Conservation (phyloP, 2,329 filamentous ascomycete species). For the Laburnicola sp. region DNA sequence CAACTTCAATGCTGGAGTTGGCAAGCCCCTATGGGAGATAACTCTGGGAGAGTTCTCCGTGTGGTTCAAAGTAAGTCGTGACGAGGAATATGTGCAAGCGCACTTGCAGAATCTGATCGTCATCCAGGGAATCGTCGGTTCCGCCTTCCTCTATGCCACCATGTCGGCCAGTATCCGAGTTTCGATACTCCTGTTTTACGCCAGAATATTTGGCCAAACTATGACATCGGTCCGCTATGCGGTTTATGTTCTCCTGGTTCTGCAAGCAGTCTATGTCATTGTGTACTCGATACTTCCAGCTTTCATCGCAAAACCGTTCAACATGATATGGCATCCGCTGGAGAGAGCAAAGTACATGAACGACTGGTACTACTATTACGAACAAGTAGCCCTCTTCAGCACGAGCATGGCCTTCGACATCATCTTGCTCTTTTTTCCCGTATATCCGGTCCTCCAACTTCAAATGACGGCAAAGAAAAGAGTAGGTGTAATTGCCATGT, state of each 20-base stretch:
- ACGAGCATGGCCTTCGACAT: slow-evolving; percentile 29
- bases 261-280: slow-evolving; percentile 24
- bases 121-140: slow-evolving; percentile 18
- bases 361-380: not conserved
- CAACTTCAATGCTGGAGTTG: slow-evolving; percentile 24
- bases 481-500: slow-evolving; percentile 21
- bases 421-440: slow-evolving; percentile 27
- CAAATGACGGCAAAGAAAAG: slow-evolving; percentile 24
- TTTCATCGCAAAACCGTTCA: slow-evolving; percentile 21
- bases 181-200: slow-evolving; percentile 30
- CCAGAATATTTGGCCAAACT: slow-evolving; percentile 22
- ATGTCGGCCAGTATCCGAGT: slow-evolving; percentile 24
- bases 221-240: not conserved
- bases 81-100: not conserved
- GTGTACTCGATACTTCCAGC: slow-evolving; percentile 25
- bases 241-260: slow-evolving; percentile 17
- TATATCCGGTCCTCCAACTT: slow-evolving; percentile 23
- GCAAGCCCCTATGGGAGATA: slow-evolving; percentile 31
- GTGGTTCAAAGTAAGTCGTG: slow-evolving; percentile 20
- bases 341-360: slow-evolving; percentile 12
- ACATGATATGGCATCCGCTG: slow-evolving; percentile 20
- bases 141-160: slow-evolving; percentile 25
- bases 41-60: slow-evolving; percentile 23
- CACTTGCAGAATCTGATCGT: not conserved
- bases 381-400: slow-evolving; percentile 22